Percentiles rank a stretch among this genome's conserved stretches.
phyloP scores from a whole-genome alignment of 2,329 filamentous ascomycete species.

The Raffaelea albimanens region DNA sequence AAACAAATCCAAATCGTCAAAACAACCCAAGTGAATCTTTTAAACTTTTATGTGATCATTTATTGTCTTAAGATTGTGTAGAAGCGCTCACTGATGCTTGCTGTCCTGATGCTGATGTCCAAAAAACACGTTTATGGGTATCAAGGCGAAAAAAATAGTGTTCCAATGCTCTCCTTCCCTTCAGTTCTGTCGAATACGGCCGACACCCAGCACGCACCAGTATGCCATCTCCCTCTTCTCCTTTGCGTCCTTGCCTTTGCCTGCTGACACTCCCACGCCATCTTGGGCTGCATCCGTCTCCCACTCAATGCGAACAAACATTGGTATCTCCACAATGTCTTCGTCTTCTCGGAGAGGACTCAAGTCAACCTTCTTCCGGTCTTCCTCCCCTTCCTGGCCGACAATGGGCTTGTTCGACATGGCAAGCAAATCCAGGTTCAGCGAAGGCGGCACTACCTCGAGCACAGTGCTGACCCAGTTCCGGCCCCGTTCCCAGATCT shows the following conservation, averaged over 20 bases:
- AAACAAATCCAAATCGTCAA: too few species aligned
- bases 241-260: constrained; percentile 50
- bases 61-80: too few species aligned
- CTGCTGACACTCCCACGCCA: constrained; percentile 47
- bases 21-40: too few species aligned
- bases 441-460: constrained; percentile 66
- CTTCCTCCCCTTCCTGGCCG: constrained; percentile 19
- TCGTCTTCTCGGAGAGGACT: constrained; percentile 48
- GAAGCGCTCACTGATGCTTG: too few species aligned
- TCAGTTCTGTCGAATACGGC: constrained; percentile 56
- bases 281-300: constrained; percentile 58
- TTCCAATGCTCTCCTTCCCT: too few species aligned
- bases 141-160: too few species aligned
- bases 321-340: constrained; percentile 74
- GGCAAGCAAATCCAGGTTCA: constrained; percentile 29
- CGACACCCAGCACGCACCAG: constrained; percentile 88
- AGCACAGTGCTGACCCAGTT: constrained; percentile 95
- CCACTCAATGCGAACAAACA: constrained; percentile 90
- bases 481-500: constrained; percentile 88
- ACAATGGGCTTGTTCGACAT: constrained; percentile 17
- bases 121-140: too few species aligned
- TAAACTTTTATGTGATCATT: too few species aligned
- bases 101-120: too few species aligned
- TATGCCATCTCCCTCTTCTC: constrained; percentile 87
- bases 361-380: constrained; percentile 24